phyloP scores from a whole-genome alignment of 2,329 filamentous ascomycete species.

The Bisporella sp. region DNA sequence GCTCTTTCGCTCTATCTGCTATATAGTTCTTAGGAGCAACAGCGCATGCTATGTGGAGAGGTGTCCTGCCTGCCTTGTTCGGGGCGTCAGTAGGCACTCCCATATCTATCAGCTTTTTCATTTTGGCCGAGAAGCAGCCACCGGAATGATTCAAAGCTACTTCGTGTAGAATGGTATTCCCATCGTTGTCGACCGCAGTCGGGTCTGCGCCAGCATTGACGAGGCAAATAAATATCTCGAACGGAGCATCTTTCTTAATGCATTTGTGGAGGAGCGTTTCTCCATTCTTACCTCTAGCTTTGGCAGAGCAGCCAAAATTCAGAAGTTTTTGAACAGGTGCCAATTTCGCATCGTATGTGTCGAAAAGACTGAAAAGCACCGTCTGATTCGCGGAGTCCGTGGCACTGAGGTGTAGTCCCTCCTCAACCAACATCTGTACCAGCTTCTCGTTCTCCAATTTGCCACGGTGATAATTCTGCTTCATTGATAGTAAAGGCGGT shows the following conservation, averaged over 20 bases:
- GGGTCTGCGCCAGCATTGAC: constrained; percentile 6
- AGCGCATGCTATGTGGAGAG: constrained; percentile 3
- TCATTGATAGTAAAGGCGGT: no score
- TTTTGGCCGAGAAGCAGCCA: no score
- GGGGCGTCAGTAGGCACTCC: background rate
- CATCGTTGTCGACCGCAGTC: constrained; percentile 1
- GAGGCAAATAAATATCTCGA: constrained; percentile 1
- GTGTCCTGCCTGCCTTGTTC: constrained; percentile 1
- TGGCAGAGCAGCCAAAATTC: background rate
- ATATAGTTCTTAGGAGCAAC: background rate
- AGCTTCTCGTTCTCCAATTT: background rate
- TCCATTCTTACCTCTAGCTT: background rate
- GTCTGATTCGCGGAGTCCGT: background rate
- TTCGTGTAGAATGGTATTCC: constrained; percentile 6
- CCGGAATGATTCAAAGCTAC: background rate
- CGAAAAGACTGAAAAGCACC: background rate
- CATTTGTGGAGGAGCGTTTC: constrained; percentile 5
- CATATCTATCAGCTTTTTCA: background rate
- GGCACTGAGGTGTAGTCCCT: constrained; percentile 2
- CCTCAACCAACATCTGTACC: background rate
- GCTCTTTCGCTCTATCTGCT: background rate
- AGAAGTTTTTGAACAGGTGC: background rate
- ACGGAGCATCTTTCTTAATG: background rate
- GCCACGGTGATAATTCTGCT: no score
- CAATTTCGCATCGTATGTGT: background rate